These are phyloP conservation scores for Citrus glauca DNA, from an alignment of 345 rosid genomes.

Conservation along the genomic window DNA sequence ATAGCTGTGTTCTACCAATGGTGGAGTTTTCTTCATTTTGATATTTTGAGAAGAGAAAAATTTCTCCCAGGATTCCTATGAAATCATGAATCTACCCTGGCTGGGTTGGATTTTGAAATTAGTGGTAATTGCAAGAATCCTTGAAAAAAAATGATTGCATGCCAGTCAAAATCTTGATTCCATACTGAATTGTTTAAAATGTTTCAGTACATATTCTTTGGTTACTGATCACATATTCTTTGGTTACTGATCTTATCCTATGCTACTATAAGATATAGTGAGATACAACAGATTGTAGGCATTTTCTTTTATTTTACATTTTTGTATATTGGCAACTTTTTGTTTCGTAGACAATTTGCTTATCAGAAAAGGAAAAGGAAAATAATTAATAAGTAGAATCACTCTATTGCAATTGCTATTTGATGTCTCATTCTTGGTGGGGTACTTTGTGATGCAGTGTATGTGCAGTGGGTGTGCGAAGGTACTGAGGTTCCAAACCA, in stretches of 20 bases:
- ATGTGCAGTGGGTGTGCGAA: constrained; percentile 97
- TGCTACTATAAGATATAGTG: too few relatives aligned
- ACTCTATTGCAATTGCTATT: not conserved
- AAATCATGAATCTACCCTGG: not conserved
- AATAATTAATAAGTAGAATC: not conserved
- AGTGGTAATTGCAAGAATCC: not conserved
- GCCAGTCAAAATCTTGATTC: not conserved
- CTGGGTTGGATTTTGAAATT: not conserved
- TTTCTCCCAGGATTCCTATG: not conserved
- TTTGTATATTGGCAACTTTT: not conserved
- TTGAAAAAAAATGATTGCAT: not conserved
- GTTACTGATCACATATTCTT: not conserved
- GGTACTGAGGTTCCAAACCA: constrained; percentile 83
- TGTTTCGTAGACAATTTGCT: not conserved
- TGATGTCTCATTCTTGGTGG: not conserved
- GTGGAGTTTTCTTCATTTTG: not conserved
- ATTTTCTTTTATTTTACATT: not conserved
- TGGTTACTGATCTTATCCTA: not conserved
- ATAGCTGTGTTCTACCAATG: not conserved
- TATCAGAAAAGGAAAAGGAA: not conserved
- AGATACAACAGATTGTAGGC: not conserved
- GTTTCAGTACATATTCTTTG: not conserved
- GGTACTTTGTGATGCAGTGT: constrained; percentile 49
- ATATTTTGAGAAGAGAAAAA: not conserved
- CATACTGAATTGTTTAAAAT: not conserved